Conservation (phyloP, 1,284 basidiomycete genomes). For the Cryptococcus jaspeensis region DNA sequence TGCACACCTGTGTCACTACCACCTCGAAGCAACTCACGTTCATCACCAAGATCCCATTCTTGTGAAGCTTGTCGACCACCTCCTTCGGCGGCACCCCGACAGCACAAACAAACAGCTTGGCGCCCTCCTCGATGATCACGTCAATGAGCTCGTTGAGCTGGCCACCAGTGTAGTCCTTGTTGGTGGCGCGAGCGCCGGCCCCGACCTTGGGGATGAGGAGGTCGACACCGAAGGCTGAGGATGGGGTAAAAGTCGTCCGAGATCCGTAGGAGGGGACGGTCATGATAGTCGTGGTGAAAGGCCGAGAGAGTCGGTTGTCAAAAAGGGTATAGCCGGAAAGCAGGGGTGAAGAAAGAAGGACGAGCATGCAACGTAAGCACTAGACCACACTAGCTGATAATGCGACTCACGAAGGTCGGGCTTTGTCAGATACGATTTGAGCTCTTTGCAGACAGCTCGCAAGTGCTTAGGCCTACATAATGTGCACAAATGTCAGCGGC, state of each 20-base stretch:
- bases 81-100: slow-evolving; percentile 73
- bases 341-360: background rate
- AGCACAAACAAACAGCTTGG: slow-evolving; percentile 77
- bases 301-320: too few species aligned
- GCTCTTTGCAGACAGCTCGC: slow-evolving; percentile 62
- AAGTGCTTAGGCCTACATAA: slow-evolving; percentile 46
- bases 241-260: slow-evolving; percentile 30
- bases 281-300: too few species aligned
- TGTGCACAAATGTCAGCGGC: too few species aligned
- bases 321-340: background rate
- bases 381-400: background rate
- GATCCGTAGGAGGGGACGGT: background rate
- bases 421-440: slow-evolving; percentile 65
- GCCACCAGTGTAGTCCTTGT: slow-evolving; percentile 65
- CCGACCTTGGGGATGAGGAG: slow-evolving; percentile 78
- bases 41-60: slow-evolving; percentile 77
- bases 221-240: slow-evolving; percentile 82
- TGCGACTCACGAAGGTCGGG: slow-evolving; percentile 36
- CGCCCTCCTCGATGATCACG: slow-evolving; percentile 82
- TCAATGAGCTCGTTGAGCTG: slow-evolving; percentile 67
- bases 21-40: slow-evolving; percentile 62
- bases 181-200: slow-evolving; percentile 77
- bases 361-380: too few species aligned
- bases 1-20: background rate
- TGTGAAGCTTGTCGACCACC: slow-evolving; percentile 74